Base-by-base conservation (phyloP, 1,139 yeast genomes). In the Schwanniomyces etchellsii region DNA sequence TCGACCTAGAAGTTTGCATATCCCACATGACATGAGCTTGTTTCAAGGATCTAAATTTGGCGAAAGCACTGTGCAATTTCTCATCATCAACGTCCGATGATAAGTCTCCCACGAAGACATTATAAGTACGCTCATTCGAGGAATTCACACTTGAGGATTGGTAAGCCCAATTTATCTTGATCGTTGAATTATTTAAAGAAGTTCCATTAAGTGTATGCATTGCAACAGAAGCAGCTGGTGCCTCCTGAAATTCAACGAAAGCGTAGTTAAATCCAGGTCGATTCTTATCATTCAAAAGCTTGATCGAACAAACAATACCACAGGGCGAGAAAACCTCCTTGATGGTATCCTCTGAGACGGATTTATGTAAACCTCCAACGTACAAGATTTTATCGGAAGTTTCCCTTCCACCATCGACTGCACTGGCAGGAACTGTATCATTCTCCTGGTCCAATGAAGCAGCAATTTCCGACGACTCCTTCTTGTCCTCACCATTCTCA, bases 11-110 rank as follows among this genome's bases (percentile, higher is more conserved):
- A 14, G 94, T 83, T 51, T 82, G 89, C 94, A 85, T 85, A 55
- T 88, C 96, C 96, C 96, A 86, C 95, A 88, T 88, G 24, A 88
- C 95, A 45, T 86, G 89, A 12, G 95, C 96, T 51, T 85, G 94
- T 31, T 77, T 64, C 46, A 83, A 62, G 4, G 88, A 72, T 14
- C 64, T 64, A 52, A 75, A 83, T 33, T 63, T 62, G n/a, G 64
- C 45, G 50, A 88, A 88, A 5, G 83, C 70, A 28, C 55, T 60
- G 31, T 64, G 65, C 40, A 88, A 66, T 13, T 73, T 55, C 42
- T 82, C 94, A 53, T 88, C 96, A 48, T 83, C 80, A 24, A 88
- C 81, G 44, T 88, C 95, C 7, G 82, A 70, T 22, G 86, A 77
- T 45, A 88, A 68, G 53, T 88, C 96, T 32, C 96, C 96, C 14